Percentiles rank a stretch among this genome's conserved stretches.
Evolutionary conservation across 352 stramenopile species (phyloP).

Genomic region (Phytophthora foliorum): DNA sequence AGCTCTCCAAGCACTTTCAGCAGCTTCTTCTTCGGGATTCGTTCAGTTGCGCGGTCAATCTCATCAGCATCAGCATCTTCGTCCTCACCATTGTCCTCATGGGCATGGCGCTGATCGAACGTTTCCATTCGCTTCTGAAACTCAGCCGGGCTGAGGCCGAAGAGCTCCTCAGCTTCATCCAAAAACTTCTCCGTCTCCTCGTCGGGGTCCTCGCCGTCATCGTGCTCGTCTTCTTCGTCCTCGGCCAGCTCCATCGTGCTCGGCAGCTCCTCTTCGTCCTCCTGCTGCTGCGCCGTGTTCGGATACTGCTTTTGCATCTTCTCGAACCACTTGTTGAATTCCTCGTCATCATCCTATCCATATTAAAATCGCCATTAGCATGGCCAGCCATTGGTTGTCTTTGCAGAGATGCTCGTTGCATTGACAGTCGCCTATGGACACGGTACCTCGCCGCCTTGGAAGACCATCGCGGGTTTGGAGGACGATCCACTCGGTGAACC

Average conservation of each 20-base stretch:
- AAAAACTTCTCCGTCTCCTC: constrained; percentile 75
- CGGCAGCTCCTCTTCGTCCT: constrained; percentile 34
- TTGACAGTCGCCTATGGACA: constrained; percentile 9
- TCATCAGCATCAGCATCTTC: constrained; percentile 49
- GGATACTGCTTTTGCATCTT: constrained; percentile 55
- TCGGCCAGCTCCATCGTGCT: constrained; percentile 41
- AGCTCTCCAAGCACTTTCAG: constrained; percentile 77
- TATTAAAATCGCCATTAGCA: not conserved
- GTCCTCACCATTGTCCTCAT: constrained; percentile 34
- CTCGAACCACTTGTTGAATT: constrained; percentile 58
- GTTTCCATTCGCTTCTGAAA: constrained; percentile 74
- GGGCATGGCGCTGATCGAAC: constrained; percentile 52
- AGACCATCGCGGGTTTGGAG: constrained; percentile 35
- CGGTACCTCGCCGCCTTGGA: constrained; percentile 46
- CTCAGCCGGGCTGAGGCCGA: constrained; percentile 60
- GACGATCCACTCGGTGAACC: constrained; percentile 27
- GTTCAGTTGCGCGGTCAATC: constrained; percentile 72
- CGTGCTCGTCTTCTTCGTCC: constrained; percentile 45
- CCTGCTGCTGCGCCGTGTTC: constrained; percentile 25
- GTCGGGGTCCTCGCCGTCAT: constrained; percentile 54
- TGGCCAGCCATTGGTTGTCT: not conserved
- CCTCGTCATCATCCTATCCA: constrained; percentile 46
- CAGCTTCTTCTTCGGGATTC: constrained; percentile 78
- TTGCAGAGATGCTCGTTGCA: not conserved
- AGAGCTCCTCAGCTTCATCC: constrained; percentile 77